These are phyloP conservation scores for Cardiospermum halicacabum DNA, from an alignment of 345 rosid species.

Conservation along the genomic window DNA sequence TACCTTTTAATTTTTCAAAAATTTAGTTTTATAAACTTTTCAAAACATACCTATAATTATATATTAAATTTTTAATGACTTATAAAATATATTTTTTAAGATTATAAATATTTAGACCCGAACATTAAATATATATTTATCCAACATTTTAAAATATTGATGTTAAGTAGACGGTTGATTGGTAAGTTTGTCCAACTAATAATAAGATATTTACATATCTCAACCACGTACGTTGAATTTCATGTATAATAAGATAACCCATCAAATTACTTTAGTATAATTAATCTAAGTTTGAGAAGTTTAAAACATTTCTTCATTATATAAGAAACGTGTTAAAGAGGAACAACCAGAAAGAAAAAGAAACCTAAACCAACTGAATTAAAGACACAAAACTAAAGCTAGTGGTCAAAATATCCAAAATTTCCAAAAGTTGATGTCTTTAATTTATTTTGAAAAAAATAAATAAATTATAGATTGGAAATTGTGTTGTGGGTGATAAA, in stretches of 20 bases:
- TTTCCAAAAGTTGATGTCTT: not conserved
- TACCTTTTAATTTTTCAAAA: no score
- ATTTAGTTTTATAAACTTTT: no score
- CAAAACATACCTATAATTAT: no score
- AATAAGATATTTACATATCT: not conserved
- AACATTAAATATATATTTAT: no score
- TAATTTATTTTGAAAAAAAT: not conserved
- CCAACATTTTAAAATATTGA: no score
- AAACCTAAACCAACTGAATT: not conserved
- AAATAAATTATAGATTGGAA: not conserved
- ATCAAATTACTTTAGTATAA: no score
- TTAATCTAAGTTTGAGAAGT: not conserved
- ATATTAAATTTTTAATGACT: no score
- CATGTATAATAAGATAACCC: not conserved
- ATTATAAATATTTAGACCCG: no score
- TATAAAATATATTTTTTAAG: no score
- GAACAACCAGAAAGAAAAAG: not conserved
- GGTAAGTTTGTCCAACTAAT: slow-evolving; percentile 5
- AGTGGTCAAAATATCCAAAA: not conserved
- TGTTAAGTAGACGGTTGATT: not conserved
- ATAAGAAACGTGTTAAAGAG: not conserved
- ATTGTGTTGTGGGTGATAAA: not conserved
- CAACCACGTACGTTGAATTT: not conserved
- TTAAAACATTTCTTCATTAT: not conserved
- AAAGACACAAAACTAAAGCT: not conserved